Conservation (phyloP, 2,329 filamentous ascomycete species). For the Ophiostoma sp. region DNA sequence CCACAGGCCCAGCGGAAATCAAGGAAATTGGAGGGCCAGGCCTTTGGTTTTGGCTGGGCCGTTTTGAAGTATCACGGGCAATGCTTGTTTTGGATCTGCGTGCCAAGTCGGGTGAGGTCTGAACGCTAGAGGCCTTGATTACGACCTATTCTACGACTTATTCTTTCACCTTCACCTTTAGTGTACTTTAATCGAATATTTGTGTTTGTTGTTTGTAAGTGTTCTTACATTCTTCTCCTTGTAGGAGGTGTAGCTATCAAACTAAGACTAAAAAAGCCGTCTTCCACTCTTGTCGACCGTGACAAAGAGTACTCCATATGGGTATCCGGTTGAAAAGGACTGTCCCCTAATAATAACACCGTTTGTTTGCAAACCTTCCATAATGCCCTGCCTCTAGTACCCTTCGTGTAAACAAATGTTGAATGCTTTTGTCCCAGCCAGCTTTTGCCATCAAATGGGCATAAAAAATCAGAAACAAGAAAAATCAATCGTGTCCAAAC, state of each 20-base stretch:
- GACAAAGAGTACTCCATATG: conserved; percentile 19
- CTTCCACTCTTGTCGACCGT: neutral
- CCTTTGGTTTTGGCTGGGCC: neutral
- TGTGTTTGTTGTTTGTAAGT: neutral
- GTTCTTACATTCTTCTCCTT: conserved; percentile 21
- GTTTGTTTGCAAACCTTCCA: conserved; percentile 18
- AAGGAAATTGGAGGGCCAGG: conserved; percentile 8
- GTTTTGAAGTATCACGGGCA: neutral
- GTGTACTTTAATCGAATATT: neutral
- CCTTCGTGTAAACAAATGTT: conserved; percentile 30
- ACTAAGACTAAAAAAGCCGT: neutral
- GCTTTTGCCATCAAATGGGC: conserved; percentile 7
- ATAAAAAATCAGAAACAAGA: conserved; percentile 30
- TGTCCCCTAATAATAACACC: conserved; percentile 25
- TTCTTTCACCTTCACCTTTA: neutral
- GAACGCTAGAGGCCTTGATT: neutral
- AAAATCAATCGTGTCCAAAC: conserved; percentile 30
- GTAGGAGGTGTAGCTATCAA: conserved; percentile 5
- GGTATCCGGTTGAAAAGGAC: conserved; percentile 31
- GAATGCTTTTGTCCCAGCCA: conserved; percentile 27
- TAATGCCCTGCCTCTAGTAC: conserved; percentile 16
- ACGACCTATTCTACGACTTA: neutral
- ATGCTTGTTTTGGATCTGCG: conserved; percentile 12
- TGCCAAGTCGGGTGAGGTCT: neutral
- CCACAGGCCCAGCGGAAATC: neutral